Base-by-base conservation (phyloP, 495 filamentous ascomycete species). In the Lineolata rhizophorae region DNA sequence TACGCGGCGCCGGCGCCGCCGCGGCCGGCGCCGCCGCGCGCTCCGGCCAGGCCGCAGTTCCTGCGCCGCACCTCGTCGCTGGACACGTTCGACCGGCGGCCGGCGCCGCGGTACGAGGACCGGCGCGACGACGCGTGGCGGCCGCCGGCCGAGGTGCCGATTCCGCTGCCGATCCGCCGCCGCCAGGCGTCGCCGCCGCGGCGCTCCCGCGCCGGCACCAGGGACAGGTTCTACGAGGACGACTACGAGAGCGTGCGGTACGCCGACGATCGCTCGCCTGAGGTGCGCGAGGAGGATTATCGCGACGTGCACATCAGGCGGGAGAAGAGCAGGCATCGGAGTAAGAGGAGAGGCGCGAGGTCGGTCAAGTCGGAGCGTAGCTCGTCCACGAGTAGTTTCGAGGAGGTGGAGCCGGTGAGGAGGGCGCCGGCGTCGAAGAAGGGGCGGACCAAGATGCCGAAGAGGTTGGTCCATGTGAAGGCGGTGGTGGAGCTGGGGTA, bases 361-460 rank as follows among this genome's bases (percentile, higher is more conserved):
- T 8, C 16, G 15, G n/a, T 43, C 40, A 21, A 18, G 27, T 32
- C 27, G 4, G 30, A 33, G 3, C 29, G 37, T 8, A 51, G 45
- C 35, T 51, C 46, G 11, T 41, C 35, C 13, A 39, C 47, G 3
- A 40, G 35, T 3, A 49, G 46, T 29, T 51, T 46, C 31, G 45
- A 48, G 24, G 42, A 46, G 27, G 33, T 47, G 2, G 19, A 29
- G 3, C 42, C 27, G 10, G 27, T 18, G 16, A 52, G 32, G 45
- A 38, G 32, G 38, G 30, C 27, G 40, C 29, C 27, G 43, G 17
- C 52, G 55, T 37, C 50, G 54, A 80, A 81, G 51, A 78, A 74
- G 46, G 83, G 83, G 37, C 87, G 82, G 61, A 92, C 83, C 8
- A 63, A 74, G 32, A 78, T 93, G 52, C 83, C 83, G 0, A 63